These are phyloP conservation scores for Entonaema liquescens DNA, from an alignment of 495 filamentous ascomycete genomes.

Conservation along the genomic window DNA sequence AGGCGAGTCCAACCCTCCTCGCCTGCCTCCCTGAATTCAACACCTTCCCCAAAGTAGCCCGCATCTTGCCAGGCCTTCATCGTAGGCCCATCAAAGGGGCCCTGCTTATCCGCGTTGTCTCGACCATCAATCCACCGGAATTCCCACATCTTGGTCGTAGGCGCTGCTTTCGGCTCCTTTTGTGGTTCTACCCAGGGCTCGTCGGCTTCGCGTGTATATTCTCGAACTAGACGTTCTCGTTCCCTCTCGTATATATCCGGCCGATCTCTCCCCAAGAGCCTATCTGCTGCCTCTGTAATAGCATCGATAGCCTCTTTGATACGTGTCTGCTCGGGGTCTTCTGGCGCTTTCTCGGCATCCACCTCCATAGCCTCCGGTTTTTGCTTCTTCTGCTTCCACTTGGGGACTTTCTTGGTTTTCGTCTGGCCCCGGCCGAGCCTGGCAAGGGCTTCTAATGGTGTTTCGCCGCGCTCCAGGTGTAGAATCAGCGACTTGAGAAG, in stretches of 20 bases:
- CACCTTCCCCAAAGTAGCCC: conserved; percentile 93
- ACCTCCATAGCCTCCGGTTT: conserved; percentile 73
- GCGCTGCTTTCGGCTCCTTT: conserved; percentile 16
- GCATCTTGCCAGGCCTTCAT: conserved; percentile 91
- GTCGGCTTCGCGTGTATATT: conserved; percentile 86
- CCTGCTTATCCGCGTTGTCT: conserved; percentile 81
- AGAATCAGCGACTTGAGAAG: conserved; percentile 75
- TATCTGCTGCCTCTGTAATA: conserved; percentile 89
- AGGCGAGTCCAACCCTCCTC: conserved; percentile 69
- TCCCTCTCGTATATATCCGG: conserved; percentile 89
- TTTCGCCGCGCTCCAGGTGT: conserved; percentile 82
- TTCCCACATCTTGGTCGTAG: conserved; percentile 75
- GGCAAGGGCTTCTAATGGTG: conserved; percentile 85
- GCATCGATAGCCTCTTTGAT: conserved; percentile 77
- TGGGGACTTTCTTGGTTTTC: conserved; percentile 71
- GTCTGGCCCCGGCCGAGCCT: conserved; percentile 75
- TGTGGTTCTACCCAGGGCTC: conserved; percentile 85
- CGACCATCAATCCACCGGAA: conserved; percentile 89
- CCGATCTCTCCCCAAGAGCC: conserved; percentile 80
- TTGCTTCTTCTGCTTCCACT: conserved; percentile 67
- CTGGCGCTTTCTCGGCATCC: conserved; percentile 58
- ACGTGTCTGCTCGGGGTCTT: conserved; percentile 74
- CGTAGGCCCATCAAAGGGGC: conserved; percentile 81
- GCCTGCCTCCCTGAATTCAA: conserved; percentile 79
- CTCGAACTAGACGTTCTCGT: conserved; percentile 81